Base-by-base conservation (phyloP, 352 stramenopile species). In the Globisporangium radiosum region DNA sequence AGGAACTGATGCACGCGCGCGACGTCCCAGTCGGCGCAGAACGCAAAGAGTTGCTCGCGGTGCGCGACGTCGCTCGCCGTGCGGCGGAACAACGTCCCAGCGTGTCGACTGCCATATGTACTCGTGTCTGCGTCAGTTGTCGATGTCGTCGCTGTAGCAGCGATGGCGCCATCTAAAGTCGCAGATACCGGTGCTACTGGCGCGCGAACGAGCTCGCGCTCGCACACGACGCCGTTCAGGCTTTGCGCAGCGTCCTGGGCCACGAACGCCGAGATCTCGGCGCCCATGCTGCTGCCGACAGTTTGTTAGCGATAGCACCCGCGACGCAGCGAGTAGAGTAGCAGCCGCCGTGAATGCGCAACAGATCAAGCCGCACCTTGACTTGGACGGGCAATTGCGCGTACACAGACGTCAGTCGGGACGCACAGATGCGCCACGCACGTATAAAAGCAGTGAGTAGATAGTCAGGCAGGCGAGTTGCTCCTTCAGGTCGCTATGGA, bases 1-100 rank as follows among this genome's bases (percentile, higher is more conserved):
- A 91, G 47, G 38, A 89, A 75, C 40, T 81, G 76, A 0, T 57
- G 65, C 37, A 91, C 61, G 15, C 58, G 68, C 37, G 69, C 54
- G 2, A 88, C 60, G 57, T 87, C 71, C 81, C 81, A 90, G 56
- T 87, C 67, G 38, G 57, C 61, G 25, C 78, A 88, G 60, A 88
- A 89, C 7, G 19, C 60, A 43, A 91, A 87, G 36, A 86, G 55
- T 52, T 80, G 65, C 42, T 70, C 64, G 38, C 78, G 75, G 9
- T 70, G 63, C 19, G 75, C 78, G 17, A 87, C 54, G 42, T 87
- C 76, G 6, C 13, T 44, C 1, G 69, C 75, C 1, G 52, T 75
- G 25, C 74, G 71, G 11, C 74, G 66, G 15, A 33, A 33, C 25
- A 77, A 64, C 19, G 40, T 3, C 0, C 13, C 7, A 5, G 17